Evolutionary conservation across 2,329 filamentous ascomycete species (phyloP), one percentile per base, ranked within the genome.

Genomic region (Pyricularia sp.): DNA sequence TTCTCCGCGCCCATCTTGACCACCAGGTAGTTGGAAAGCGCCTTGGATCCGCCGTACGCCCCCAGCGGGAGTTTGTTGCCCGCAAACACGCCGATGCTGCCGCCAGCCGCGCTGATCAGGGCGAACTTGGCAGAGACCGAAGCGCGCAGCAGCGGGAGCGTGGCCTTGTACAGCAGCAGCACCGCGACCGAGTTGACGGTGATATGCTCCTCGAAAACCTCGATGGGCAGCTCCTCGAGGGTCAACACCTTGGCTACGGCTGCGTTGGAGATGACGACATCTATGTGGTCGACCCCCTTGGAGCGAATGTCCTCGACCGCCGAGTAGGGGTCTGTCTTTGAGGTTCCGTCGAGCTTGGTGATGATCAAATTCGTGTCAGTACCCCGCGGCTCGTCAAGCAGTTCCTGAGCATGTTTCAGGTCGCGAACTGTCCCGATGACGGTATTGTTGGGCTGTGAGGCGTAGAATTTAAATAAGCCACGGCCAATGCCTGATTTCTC

Each of bases 301-400:
- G 66, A 59, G 0, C 42, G 58, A 3, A 28, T 30, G 28, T 74
- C 69, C 20, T 71, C 68, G 3, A 33, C 63, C 3, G 65, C 50
- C 3, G 61, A 26, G 7, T 75, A 71, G 4, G 71, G 66, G 50
- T 69, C 33, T 6, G 68, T 72, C 66, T 69, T 64, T 55, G 68
- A 11, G 28, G 65, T 25, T 3, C 73, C 72, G 70, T 73, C 70
- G 11, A 76, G 72, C 28, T 73, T 71, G 61, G 73, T n/a, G 23
- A 72, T 58, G 33, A 74, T 59, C 4, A 74, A 69, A 7, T 31
- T 68, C 65, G 70, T 72, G 33, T 68, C 66, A 2, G 69, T 23
- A 31, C 71, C 68, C 33, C 66, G 76, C 78, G 97, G 92, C 26
- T 96, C 82, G 74, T 93, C 89, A 78, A 94, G 92, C 26, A 97